Evolutionary conservation across 2,329 filamentous ascomycete genomes (phyloP).

Genomic region (Mollisia scopiformis): DNA sequence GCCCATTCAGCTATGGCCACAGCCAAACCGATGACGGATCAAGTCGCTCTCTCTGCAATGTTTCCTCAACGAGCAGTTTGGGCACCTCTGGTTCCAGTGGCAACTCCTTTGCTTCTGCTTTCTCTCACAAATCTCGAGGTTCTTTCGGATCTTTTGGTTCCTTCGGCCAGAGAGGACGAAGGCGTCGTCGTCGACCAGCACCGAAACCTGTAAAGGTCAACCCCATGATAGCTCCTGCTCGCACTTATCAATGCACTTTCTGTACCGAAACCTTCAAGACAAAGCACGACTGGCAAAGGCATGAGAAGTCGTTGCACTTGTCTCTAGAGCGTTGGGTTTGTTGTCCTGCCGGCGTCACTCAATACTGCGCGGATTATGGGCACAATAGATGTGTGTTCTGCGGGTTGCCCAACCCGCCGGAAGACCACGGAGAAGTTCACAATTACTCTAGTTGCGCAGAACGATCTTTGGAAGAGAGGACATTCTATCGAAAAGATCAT

Average conservation of each 20-base stretch:
- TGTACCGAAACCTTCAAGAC: constrained; percentile 70
- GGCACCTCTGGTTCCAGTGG: constrained; percentile 58
- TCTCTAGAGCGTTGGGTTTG: constrained; percentile 70
- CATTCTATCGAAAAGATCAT: constrained; percentile 69
- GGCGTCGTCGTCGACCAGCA: constrained; percentile 34
- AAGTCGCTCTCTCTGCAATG: constrained; percentile 57
- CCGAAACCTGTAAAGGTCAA: constrained; percentile 47
- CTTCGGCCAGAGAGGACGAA: constrained; percentile 31
- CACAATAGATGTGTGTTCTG: constrained; percentile 62
- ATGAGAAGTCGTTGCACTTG: constrained; percentile 68
- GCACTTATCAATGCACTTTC: constrained; percentile 66
- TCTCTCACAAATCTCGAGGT: constrained; percentile 59
- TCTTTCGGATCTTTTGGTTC: constrained; percentile 46
- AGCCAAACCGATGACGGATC: constrained; percentile 60
- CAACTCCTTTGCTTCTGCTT: constrained; percentile 60
- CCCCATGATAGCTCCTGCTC: constrained; percentile 43
- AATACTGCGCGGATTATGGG: constrained; percentile 62
- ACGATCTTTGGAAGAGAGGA: constrained; percentile 61
- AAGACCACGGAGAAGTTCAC: constrained; percentile 59
- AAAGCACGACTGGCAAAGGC: constrained; percentile 71
- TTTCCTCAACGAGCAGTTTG: constrained; percentile 62
- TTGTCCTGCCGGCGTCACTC: constrained; percentile 57
- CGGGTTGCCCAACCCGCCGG: constrained; percentile 55
- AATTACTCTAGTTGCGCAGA: constrained; percentile 69
- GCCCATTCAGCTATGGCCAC: constrained; percentile 58